Base-by-base conservation (phyloP, 140 eudicot species). In the Ambrosia hybrid region DNA sequence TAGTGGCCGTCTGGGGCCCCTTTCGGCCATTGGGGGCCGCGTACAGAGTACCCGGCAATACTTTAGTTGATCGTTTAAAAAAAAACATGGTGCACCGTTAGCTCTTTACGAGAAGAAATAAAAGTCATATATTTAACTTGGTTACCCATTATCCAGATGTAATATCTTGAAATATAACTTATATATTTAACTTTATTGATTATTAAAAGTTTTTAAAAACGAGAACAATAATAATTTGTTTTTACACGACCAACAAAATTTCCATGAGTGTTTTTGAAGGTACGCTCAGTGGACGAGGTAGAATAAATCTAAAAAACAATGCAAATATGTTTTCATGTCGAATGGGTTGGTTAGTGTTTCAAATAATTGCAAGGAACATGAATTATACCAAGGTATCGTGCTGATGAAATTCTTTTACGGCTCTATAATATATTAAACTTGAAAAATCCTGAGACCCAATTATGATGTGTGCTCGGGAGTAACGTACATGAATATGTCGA, bases 381-480 rank as follows among this genome's bases (percentile, higher is more conserved):
- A 70, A 11, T 70, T 55, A 70, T 70, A 70, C 38, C 65, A 55
- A 53, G 13, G 45, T 37, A 70, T 16, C 53, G 65, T 53, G 65
- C 55, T 48, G 4, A 67, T 46, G 17, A 67, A 37, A 43, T 43
- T n/a, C 33, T 38, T 56, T 57, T 71, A 17, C 38, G 65, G 53
- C 53, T 65, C 14, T 0, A 64, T 39, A 14, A 41, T 41, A 41
- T 41, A 41, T 5, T 45, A 17, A 4, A 45, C 56, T 16, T 45
- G 8, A 17, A 17, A 17, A 17, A 43, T 30, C 34, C 71, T 4
- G 45, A 45, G 71, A 43, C 71, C 52, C 52, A 65, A 41, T 45
- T 46, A 76, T 68, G 75, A 58, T 58, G 80, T 68, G 63, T 57
- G 70, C 36, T 57, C 57, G 51, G 48, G 21, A 65, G 41, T 64